Conservation (phyloP, 768 basidiomycete genomes). For the Tricholoma matsutake region DNA sequence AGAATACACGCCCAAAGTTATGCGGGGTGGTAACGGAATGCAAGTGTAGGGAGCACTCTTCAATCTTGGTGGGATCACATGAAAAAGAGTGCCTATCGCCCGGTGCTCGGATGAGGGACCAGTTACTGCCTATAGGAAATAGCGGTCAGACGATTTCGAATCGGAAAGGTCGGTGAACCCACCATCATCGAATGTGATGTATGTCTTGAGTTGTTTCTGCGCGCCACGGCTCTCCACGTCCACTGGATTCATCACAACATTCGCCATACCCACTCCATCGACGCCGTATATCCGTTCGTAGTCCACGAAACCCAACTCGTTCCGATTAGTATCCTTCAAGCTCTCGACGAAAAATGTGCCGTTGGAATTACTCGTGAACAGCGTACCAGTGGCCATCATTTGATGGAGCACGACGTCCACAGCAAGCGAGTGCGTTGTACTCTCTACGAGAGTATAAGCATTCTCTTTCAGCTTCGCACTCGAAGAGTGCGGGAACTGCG, state of each 20-base stretch:
- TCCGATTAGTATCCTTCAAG: constrained; percentile 89
- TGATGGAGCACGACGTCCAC: constrained; percentile 88
- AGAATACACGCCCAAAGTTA: constrained; percentile 93
- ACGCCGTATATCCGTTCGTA: constrained; percentile 86
- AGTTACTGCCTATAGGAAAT: constrained; percentile 56
- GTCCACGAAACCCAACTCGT: constrained; percentile 86
- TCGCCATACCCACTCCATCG: constrained; percentile 90
- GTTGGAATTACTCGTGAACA: constrained; percentile 95
- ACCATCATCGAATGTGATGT: constrained; percentile 88
- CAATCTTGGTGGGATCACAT: constrained; percentile 57
- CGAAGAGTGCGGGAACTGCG: constrained; percentile 89
- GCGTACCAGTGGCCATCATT: constrained; percentile 68
- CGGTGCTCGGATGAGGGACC: constrained; percentile 65
- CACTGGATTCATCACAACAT: constrained; percentile 78
- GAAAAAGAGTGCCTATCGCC: constrained; percentile 53
- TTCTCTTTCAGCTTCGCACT: constrained; percentile 80
- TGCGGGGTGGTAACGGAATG: constrained; percentile 92
- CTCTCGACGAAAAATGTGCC: constrained; percentile 94
- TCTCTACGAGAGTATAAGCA: constrained; percentile 95
- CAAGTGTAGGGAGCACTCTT: constrained; percentile 80
- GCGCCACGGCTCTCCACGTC: constrained; percentile 73
- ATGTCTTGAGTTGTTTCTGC: constrained; percentile 71
- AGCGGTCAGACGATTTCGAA: neutral
- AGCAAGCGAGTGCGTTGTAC: constrained; percentile 87
- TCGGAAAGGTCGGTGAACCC: neutral